phyloP scores from a whole-genome alignment of 202 grass and related monocot genomes.

The Schoenoplectus tabernaemontani region DNA sequence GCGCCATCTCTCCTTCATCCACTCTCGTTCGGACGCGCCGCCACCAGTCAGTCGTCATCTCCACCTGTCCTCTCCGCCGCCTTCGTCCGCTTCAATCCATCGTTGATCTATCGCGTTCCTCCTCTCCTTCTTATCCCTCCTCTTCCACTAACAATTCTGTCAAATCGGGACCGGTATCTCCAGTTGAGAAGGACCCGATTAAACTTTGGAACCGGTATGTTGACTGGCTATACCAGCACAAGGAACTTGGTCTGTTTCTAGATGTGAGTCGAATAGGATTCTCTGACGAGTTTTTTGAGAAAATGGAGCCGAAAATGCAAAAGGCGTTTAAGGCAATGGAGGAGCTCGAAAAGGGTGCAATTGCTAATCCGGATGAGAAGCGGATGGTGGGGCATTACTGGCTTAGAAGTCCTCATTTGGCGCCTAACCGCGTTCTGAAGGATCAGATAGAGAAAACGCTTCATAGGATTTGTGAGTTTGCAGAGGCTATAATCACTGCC shows the following conservation, averaged over 20 bases:
- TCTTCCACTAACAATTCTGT: constrained; percentile 9
- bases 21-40: constrained; percentile 34
- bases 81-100: constrained; percentile 66
- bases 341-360: constrained; percentile 96
- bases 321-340: constrained; percentile 61
- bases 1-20: constrained; percentile 43
- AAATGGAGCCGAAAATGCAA: constrained; percentile 80
- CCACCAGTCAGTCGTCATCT: constrained; percentile 29
- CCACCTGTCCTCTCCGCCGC: constrained; percentile 38
- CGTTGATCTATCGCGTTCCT: constrained; percentile 55
- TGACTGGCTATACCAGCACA: constrained; percentile 99
- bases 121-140: constrained; percentile 23
- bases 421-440: constrained; percentile 63
- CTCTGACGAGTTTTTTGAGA: constrained; percentile 63
- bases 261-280: constrained; percentile 96
- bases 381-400: constrained; percentile 98
- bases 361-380: constrained; percentile 84
- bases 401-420: constrained; percentile 64
- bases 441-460: constrained; percentile 70
- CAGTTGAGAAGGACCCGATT: constrained; percentile 81
- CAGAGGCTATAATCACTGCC: constrained; percentile 67
- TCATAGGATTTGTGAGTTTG: constrained; percentile 68
- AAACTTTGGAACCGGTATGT: constrained; percentile 81
- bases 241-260: constrained; percentile 85
- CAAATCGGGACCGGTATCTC: constrained; percentile 1